Evolutionary conservation across 768 basidiomycete genomes (phyloP), one percentile per base, ranked within the genome.

Genomic region (Russula vinacea): DNA sequence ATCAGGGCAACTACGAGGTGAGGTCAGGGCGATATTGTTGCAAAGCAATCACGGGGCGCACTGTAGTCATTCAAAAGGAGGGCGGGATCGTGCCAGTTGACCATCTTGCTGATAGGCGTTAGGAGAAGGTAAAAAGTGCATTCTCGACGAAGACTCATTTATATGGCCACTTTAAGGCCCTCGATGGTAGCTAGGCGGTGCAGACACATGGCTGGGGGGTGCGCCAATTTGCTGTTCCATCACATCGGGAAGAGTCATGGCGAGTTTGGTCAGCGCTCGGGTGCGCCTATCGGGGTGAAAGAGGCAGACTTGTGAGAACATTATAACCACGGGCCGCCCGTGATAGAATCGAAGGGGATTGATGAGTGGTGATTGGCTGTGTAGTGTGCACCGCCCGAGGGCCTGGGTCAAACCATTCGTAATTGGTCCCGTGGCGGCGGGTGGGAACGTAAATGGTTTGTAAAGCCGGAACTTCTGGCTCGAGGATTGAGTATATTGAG

Each of bases 11-110:
- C 60, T 61, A 49, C 16, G n/a, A 40, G 9, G 19, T 16, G 19
- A n/a, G 22, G 29, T 52, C 19, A 42, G 13, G 13, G n/a, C 0
- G 11, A 29, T 14, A 29, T n/a, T 16, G 2, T 4, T 22, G 37
- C 4, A 54, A 4, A 6, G 26, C 9, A 26, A 29, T 19, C 32
- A 35, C 33, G 22, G 13, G 17, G 54, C 58, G 58, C 17, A 64
- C 63, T 22, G 47, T 35, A 64, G 37, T 64, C 63, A 10, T 40
- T 13, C 2, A 39, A n/a, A 7, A 60, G 1, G 45, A 55, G 29
- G 40, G 19, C 2, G 6, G 58, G 47, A 33, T 64, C 32, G 4
- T 60, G 44, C 58, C 58, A 64, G 58, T 60, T 44, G 44, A 60
- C 58, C 63, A 64, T 64, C n/a, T 50, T 44, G 63, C 17, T 50